Evolutionary conservation across 805 yeast species (phyloP).

Genomic region (Naumovozyma baii): DNA sequence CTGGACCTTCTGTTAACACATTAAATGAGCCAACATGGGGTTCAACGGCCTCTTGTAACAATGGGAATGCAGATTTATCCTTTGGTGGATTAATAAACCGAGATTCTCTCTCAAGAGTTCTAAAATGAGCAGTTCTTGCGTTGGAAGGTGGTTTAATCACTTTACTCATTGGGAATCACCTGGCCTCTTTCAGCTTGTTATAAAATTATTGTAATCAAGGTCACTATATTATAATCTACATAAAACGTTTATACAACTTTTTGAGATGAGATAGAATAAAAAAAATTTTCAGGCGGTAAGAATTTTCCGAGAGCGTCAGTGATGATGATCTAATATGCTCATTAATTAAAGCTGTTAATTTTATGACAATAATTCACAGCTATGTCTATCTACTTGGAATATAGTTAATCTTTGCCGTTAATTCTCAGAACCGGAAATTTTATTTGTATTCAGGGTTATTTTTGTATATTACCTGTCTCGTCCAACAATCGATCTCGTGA

Average conservation of each 20-base stretch:
- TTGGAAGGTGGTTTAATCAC: slow-evolving; percentile 21
- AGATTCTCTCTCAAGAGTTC: slow-evolving; percentile 78
- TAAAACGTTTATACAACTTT: not conserved
- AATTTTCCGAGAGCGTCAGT: not conserved
- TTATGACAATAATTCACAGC: too few species aligned
- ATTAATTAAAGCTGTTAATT: too few species aligned
- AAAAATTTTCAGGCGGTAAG: not conserved
- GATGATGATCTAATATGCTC: not conserved
- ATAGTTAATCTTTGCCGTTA: too few species aligned
- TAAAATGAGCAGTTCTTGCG: slow-evolving; percentile 37
- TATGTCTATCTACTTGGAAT: too few species aligned
- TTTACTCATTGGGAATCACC: slow-evolving; percentile 26
- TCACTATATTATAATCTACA: too few species aligned
- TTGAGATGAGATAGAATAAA: not conserved
- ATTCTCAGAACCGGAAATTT: too few species aligned
- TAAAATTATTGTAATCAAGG: too few species aligned
- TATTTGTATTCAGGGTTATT: too few species aligned
- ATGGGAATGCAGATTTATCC: slow-evolving; percentile 73
- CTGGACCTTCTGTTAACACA: slow-evolving; percentile 83
- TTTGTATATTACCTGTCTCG: too few species aligned
- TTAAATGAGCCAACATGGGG: slow-evolving; percentile 96
- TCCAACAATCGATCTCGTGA: too few species aligned
- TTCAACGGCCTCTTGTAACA: slow-evolving; percentile 77
- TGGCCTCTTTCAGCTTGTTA: not conserved
- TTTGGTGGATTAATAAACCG: slow-evolving; percentile 84